Base-by-base conservation (phyloP, 2,329 filamentous ascomycete species). In the Apiospora aurea region DNA sequence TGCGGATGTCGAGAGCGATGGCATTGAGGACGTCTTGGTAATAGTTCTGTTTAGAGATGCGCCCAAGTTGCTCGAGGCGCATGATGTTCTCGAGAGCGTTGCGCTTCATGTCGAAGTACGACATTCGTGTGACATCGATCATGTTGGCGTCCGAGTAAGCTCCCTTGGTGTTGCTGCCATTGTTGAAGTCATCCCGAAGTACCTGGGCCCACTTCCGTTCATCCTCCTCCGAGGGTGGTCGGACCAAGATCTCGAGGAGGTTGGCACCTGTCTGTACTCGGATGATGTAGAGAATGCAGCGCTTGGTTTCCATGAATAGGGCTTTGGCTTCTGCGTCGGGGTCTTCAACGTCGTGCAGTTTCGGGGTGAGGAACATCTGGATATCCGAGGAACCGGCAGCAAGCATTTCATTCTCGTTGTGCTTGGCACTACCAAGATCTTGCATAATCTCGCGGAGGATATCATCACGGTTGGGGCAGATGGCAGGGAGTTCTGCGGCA, bases 21-120 rank as follows among this genome's bases (percentile, higher is more conserved):
- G 95, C 94, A 80, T 99, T 99, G 75, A 99, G 89, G n/a, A 99
- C 89, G 80, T 99, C 96, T 83, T 99, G 96, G 83, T 98, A 99
- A 80, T 94, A 91, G 82, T 99, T 98, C 79, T 95, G 87, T 80
- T 90, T 90, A n/a, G 92, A 95, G 77, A 99, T 95, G 78, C 95
- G 93, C 72, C 95, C 95, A 79, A 93, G 88, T 75, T 94, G 91
- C 83, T 99, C 96, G 51, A 99, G 89, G 21, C 90, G 89, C 84
- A 99, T 91, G 73, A 99, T 94, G 78, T 98, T 98, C 82, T 99
- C 95, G 8, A 99, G 87, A 4, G 95, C 95, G 72, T 93, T 96
- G 70, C 94, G 91, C 86, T 99, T 99, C 77, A 99, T 89, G 74
- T 98, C 94, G 70, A 93, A 91, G 83, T 98, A 99, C 67, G 90